phyloP scores from a whole-genome alignment of 1,284 basidiomycete species.

The Erythrobasidium hasegawianum region DNA sequence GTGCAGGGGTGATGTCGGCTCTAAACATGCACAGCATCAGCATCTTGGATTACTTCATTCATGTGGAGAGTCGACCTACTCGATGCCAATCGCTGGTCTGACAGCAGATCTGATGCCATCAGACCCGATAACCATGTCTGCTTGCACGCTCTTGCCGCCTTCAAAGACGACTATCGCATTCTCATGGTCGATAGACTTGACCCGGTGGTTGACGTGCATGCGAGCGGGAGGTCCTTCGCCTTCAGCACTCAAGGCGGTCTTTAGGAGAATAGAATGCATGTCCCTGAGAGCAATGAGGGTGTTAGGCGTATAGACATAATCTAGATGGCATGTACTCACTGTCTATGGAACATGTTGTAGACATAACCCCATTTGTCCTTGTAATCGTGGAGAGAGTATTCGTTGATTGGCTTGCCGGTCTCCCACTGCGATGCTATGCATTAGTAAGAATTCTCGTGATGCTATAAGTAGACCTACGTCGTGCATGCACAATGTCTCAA shows the following conservation, averaged over 20 bases:
- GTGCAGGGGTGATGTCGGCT: conserved; percentile 47
- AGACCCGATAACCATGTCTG: conserved; percentile 50
- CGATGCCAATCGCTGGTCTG: conserved; percentile 44
- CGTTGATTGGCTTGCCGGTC: conserved; percentile 46
- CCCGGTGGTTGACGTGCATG: conserved; percentile 48
- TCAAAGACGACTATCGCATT: conserved; percentile 47
- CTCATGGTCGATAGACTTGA: conserved; percentile 46
- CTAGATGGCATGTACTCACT: conserved; percentile 28
- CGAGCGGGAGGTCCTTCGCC: conserved; percentile 45
- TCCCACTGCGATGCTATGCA: conserved; percentile 37
- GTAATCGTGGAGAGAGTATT: conserved; percentile 45
- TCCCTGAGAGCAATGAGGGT: conserved; percentile 35
- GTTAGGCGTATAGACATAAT: neutral
- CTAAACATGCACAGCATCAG: conserved; percentile 13
- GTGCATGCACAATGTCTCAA: conserved; percentile 46
- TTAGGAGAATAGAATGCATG: conserved; percentile 49
- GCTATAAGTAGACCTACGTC: conserved; percentile 34
- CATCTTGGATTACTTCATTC: too few relatives aligned
- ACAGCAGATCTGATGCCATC: conserved; percentile 49
- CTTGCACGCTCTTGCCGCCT: conserved; percentile 46
- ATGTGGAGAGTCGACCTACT: too few relatives aligned
- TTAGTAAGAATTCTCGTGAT: neutral
- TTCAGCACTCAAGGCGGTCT: conserved; percentile 44
- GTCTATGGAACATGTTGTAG: conserved; percentile 49
- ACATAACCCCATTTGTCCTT: conserved; percentile 47